Percentiles rank a stretch among this genome's conserved stretches.
These are phyloP conservation scores for Trichoderma citrinoviride DNA, from an alignment of 2,329 filamentous ascomycete genomes.

Conservation along the genomic window DNA sequence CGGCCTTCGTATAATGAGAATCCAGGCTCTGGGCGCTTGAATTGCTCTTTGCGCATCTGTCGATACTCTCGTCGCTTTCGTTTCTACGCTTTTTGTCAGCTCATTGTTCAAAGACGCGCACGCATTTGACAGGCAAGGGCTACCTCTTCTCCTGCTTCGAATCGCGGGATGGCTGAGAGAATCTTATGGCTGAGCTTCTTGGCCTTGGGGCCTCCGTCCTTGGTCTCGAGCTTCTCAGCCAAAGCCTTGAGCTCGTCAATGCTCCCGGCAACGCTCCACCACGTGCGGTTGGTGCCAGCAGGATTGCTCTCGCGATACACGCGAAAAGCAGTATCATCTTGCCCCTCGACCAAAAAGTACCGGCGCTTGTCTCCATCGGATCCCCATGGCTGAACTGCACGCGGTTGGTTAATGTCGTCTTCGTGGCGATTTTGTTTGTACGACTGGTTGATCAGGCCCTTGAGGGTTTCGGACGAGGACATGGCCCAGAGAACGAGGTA, in stretches of 20 bases:
- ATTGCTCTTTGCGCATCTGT: constrained; percentile 78
- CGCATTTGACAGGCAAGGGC: constrained; percentile 27
- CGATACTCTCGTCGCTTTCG: constrained; percentile 91
- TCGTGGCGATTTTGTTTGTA: constrained; percentile 88
- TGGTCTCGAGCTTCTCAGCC: constrained; percentile 70
- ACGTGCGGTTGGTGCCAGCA: constrained; percentile 69
- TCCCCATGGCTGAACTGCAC: constrained; percentile 89
- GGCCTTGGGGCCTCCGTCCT: constrained; percentile 79
- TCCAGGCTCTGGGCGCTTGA: constrained; percentile 80
- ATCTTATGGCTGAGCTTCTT: constrained; percentile 77
- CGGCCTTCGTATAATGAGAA: constrained; percentile 95
- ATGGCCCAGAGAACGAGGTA: constrained; percentile 86
- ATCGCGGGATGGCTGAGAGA: constrained; percentile 74
- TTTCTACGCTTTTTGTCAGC: constrained; percentile 58
- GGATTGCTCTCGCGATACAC: constrained; percentile 93
- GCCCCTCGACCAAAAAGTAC: constrained; percentile 90
- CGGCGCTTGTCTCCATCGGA: constrained; percentile 84
- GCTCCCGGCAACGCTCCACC: constrained; percentile 88
- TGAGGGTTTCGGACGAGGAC: constrained; percentile 80
- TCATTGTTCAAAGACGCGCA: not conserved
- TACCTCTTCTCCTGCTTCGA: constrained; percentile 91
- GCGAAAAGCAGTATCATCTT: constrained; percentile 90
- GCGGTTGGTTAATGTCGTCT: constrained; percentile 74
- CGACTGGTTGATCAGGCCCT: constrained; percentile 75
- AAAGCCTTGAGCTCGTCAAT: constrained; percentile 81